Percentiles rank a stretch among this genome's conserved stretches.
phyloP scores from a whole-genome alignment of 306 rosid genomes.

The Prunus kanzakura region DNA sequence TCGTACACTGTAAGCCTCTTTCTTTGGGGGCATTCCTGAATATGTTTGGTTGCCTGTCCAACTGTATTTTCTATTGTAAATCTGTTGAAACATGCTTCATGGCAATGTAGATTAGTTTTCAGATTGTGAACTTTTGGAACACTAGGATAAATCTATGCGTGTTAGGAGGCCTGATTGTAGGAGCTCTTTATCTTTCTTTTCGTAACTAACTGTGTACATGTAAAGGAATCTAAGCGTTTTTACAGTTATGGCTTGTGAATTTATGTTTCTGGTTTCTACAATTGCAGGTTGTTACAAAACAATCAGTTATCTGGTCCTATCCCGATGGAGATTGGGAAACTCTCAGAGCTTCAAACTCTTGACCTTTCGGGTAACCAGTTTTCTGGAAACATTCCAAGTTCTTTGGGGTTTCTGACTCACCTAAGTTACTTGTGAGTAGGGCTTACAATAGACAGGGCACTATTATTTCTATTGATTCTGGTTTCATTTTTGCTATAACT shows the following conservation, averaged over 20 bases:
- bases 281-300: conserved; percentile 77
- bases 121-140: neutral
- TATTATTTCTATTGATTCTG: conserved; percentile 3
- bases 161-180: neutral
- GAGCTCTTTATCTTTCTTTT: neutral
- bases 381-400: conserved; percentile 68
- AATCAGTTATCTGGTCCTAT: conserved; percentile 77
- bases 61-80: neutral
- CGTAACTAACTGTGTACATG: neutral
- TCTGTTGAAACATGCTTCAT: neutral
- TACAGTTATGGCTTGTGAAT: neutral
- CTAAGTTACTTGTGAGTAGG: conserved; percentile 94
- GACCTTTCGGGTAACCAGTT: conserved; percentile 86
- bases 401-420: conserved; percentile 67
- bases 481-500: neutral
- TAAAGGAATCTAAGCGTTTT: neutral
- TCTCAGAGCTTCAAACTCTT: conserved; percentile 73
- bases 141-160: neutral
- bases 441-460: conserved; percentile 16
- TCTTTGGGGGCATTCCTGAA: neutral
- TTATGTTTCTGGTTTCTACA: conserved; percentile 16
- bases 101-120: neutral
- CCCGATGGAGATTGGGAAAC: conserved; percentile 74
- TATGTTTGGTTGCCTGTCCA: neutral
- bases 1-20: conserved; percentile 61